These are phyloP conservation scores for Gracilaria gracilis DNA, from an alignment of 23 red algal species.

Conservation along the genomic window DNA sequence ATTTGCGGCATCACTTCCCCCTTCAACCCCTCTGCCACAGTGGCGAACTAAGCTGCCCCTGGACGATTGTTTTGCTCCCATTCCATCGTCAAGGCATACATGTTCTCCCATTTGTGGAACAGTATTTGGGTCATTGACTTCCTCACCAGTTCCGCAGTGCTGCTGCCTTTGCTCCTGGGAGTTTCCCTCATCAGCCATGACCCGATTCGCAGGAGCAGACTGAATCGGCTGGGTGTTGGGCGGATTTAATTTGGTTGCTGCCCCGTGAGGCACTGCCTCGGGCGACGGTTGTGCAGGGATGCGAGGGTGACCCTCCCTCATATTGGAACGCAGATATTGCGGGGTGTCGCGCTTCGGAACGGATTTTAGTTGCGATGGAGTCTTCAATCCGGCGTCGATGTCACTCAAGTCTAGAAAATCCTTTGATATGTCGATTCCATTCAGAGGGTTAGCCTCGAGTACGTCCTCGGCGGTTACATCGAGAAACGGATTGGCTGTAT, in stretches of 20 bases:
- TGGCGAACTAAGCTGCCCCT: neutral
- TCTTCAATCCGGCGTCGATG: neutral
- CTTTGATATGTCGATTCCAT: slow-evolving; percentile 14
- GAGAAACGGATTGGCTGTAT: slow-evolving; percentile 19
- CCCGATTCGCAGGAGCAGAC: neutral
- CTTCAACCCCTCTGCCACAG: neutral
- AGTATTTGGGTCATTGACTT: neutral
- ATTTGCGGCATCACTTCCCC: neutral
- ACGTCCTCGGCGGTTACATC: neutral
- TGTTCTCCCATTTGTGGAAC: neutral
- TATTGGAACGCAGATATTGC: neutral
- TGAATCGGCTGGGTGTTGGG: neutral
- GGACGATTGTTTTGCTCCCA: neutral
- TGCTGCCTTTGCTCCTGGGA: neutral
- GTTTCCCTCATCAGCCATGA: neutral
- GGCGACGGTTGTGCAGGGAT: neutral
- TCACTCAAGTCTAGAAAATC: slow-evolving; percentile 4
- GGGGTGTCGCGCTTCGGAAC: neutral
- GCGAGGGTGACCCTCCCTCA: neutral
- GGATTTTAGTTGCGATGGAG: neutral
- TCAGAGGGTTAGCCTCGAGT: neutral
- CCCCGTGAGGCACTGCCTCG: neutral
- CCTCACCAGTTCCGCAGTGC: neutral
- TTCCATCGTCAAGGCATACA: neutral
- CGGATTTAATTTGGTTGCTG: neutral